Evolutionary conservation across 352 stramenopile genomes (phyloP).

Genomic region (Phytophthora capsici): DNA sequence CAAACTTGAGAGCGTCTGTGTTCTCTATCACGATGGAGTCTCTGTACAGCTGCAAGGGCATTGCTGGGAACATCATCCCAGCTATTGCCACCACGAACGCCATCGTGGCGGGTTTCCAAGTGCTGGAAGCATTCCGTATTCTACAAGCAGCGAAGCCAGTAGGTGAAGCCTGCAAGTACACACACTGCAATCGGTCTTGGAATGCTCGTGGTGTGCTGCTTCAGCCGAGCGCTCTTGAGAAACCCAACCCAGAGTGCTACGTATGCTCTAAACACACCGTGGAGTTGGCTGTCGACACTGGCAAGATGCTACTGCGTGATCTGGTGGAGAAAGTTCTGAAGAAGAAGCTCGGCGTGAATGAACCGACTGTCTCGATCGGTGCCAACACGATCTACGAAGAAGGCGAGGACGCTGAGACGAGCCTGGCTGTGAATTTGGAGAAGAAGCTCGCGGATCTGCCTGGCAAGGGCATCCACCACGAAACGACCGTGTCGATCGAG

Average conservation of each 20-base stretch:
- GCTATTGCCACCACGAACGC: conserved; percentile 99
- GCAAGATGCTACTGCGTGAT: conserved; percentile 79
- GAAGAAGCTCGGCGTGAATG: conserved; percentile 90
- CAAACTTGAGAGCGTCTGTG: conserved; percentile 94
- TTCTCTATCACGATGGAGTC: conserved; percentile 86
- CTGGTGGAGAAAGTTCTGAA: conserved; percentile 87
- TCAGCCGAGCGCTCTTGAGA: conserved; percentile 88
- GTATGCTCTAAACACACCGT: conserved; percentile 95
- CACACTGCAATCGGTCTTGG: conserved; percentile 94
- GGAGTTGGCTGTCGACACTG: conserved; percentile 91
- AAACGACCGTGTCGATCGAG: conserved; percentile 93
- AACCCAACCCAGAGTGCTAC: conserved; percentile 95
- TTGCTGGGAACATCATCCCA: conserved; percentile 99
- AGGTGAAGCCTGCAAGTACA: conserved; percentile 90
- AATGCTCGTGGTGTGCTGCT: conserved; percentile 93
- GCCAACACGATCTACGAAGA: conserved; percentile 95
- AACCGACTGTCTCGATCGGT: conserved; percentile 87
- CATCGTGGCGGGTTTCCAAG: conserved; percentile 97
- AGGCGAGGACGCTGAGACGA: conserved; percentile 91
- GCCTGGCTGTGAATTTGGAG: conserved; percentile 83
- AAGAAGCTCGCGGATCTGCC: conserved; percentile 92
- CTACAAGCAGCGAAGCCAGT: conserved; percentile 70
- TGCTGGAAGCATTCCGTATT: conserved; percentile 88
- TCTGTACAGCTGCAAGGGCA: conserved; percentile 96
- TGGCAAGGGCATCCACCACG: conserved; percentile 92